These are phyloP conservation scores for Hericium alpestre DNA, from an alignment of 768 basidiomycete species.

Conservation along the genomic window DNA sequence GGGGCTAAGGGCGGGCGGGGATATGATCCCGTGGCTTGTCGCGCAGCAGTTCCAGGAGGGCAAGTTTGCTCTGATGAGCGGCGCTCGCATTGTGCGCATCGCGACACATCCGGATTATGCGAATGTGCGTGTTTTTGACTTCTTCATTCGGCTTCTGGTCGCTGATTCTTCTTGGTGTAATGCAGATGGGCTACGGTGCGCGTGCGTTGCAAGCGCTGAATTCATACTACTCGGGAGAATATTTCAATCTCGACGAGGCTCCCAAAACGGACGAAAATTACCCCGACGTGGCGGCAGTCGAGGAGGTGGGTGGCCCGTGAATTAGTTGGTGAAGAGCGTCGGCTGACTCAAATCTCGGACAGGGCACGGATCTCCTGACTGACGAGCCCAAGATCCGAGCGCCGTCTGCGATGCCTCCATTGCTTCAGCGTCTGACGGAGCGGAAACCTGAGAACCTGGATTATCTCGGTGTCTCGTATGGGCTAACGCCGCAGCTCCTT, in stretches of 20 bases:
- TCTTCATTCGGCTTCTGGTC: too few species aligned
- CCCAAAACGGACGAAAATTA: conserved; percentile 42
- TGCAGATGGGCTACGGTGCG: conserved; percentile 93
- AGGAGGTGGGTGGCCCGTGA: conserved; percentile 29
- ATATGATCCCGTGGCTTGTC: conserved; percentile 96
- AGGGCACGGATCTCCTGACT: conserved; percentile 54
- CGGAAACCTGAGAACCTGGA: conserved; percentile 83
- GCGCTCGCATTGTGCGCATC: conserved; percentile 83
- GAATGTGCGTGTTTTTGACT: conserved; percentile 39
- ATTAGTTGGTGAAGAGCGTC: background rate
- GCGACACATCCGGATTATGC: conserved; percentile 95
- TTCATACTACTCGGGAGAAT: conserved; percentile 87
- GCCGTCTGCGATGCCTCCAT: conserved; percentile 75
- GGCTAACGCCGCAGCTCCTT: conserved; percentile 77
- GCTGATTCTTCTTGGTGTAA: background rate
- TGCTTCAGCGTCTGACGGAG: conserved; percentile 84
- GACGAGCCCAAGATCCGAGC: conserved; percentile 71
- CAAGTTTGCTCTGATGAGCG: conserved; percentile 85
- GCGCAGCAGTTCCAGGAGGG: conserved; percentile 94
- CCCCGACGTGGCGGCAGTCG: conserved; percentile 43
- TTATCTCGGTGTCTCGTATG: conserved; percentile 94
- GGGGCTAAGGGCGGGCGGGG: conserved; percentile 81
- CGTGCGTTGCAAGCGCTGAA: conserved; percentile 80
- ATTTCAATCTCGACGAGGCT: conserved; percentile 76
- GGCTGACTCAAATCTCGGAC: background rate